A percentile compares a stretch with the other conserved stretches of the same genome.
phyloP scores from a whole-genome alignment of 129 eudicot species.

The Chrysanthemum lavandulifolium region DNA sequence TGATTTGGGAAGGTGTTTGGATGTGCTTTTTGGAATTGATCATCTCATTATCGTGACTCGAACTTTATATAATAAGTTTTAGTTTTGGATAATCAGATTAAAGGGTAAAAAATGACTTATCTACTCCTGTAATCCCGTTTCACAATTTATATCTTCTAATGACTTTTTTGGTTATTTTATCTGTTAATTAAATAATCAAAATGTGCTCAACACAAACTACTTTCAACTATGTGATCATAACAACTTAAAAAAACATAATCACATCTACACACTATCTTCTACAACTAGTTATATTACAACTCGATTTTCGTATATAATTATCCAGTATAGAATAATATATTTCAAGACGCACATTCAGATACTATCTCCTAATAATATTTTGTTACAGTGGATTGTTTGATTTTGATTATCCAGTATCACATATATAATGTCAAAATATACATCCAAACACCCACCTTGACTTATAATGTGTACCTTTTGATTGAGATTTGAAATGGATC shows the following conservation, averaged over 20 bases:
- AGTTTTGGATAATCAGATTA: neutral
- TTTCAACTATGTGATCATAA: neutral
- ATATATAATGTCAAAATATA: neutral
- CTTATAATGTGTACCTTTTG: neutral
- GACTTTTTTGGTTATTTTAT: slow-evolving; percentile 5
- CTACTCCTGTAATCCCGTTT: neutral
- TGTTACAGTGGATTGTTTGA: neutral
- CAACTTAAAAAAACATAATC: neutral
- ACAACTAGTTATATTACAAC: neutral
- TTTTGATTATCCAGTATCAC: neutral
- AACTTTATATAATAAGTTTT: neutral
- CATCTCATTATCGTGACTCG: neutral
- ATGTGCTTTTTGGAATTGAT: neutral
- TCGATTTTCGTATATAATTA: no score
- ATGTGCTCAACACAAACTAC: neutral
- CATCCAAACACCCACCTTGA: slow-evolving; percentile 9
- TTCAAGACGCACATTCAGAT: neutral
- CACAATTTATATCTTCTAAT: neutral
- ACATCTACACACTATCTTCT: neutral
- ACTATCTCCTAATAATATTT: neutral
- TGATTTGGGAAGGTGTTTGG: neutral
- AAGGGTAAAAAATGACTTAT: no score
- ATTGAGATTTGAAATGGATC: slow-evolving; percentile 18
- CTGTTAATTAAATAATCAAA: neutral
- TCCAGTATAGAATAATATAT: no score